Evolutionary conservation across 257 asterid species (phyloP), one percentile per base, ranked within the genome.

Genomic region (Parsonsia alboflavescens): DNA sequence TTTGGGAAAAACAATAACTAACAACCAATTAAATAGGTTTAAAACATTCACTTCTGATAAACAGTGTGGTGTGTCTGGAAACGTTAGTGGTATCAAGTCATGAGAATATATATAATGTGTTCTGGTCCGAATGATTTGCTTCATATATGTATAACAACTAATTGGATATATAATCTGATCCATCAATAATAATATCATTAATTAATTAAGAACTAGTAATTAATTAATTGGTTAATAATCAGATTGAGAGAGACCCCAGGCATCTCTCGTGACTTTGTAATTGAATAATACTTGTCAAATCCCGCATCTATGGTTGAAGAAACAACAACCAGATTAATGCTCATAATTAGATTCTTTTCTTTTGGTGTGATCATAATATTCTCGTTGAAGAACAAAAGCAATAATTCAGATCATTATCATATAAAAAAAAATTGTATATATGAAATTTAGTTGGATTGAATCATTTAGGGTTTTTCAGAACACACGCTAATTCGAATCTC

Each of bases 41-140:
- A 11, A 73, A 42, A 45, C 26, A 73, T 33, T 58, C 70, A 73
- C 9, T 6, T 73, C 41, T 22, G 33, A 10, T 44, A 26, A 54
- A 61, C 62, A 61, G 36, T 72, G 9, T 19, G 5, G 0, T 0
- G 6, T 54, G 24, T 21, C 54, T 41, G 2, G 22, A 54, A 56
- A 57, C 45, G 12, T 44, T 72, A 21, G 58, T 73, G 44, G 57
- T 24, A 73, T 73, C 76, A 42, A 73, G 7, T 42, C 30, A 24
- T 52, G 22, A 54, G 9, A 21, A 19, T 22, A 53, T 49, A 19
- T 53, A 54, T 54, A 54, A 19, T 22, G 8, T 58, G 52, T 58
- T 73, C 26, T 13, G 11, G 15, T 15, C 30, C 46, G 24, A 58
- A 73, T 58, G 44, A 42, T 73, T 58, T 73, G 76, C 21, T 58